phyloP scores from a whole-genome alignment of 257 asterid genomes.

The Lycium ferocissimum region DNA sequence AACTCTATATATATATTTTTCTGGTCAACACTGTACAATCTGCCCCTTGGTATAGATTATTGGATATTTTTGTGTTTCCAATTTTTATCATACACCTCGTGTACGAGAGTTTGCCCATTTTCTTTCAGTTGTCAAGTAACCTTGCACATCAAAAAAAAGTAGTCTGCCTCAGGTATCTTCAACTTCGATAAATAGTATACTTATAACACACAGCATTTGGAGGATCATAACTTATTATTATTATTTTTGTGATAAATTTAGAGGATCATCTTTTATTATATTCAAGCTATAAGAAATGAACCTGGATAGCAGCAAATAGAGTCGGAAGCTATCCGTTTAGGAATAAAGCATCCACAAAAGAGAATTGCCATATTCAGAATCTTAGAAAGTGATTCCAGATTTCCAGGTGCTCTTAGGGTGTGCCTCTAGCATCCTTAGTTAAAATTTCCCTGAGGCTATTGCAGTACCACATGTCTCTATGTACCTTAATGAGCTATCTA shows the following conservation, averaged over 20 bases:
- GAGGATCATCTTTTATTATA: too few species aligned
- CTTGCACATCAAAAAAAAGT: background rate
- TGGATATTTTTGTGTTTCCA: background rate
- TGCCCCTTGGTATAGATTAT: background rate
- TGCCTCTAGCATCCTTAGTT: background rate
- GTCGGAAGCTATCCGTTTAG: background rate
- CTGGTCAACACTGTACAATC: background rate
- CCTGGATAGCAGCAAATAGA: too few species aligned
- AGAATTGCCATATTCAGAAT: background rate
- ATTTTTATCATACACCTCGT: background rate
- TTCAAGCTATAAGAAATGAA: background rate
- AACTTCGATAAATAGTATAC: background rate
- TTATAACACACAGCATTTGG: background rate
- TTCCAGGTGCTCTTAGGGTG: background rate
- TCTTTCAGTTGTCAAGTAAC: background rate
- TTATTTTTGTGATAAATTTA: too few species aligned
- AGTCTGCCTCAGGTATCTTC: background rate
- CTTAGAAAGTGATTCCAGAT: background rate
- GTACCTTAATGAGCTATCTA: too few species aligned
- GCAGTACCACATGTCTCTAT: background rate
- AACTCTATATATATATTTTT: background rate
- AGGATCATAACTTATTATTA: background rate
- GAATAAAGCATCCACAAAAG: background rate
- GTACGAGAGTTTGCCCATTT: background rate
- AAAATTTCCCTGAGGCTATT: background rate